A percentile compares a stretch with the other conserved stretches of the same genome.
phyloP scores from a whole-genome alignment of 208 protist genomes.

The Leishmania tropica region DNA sequence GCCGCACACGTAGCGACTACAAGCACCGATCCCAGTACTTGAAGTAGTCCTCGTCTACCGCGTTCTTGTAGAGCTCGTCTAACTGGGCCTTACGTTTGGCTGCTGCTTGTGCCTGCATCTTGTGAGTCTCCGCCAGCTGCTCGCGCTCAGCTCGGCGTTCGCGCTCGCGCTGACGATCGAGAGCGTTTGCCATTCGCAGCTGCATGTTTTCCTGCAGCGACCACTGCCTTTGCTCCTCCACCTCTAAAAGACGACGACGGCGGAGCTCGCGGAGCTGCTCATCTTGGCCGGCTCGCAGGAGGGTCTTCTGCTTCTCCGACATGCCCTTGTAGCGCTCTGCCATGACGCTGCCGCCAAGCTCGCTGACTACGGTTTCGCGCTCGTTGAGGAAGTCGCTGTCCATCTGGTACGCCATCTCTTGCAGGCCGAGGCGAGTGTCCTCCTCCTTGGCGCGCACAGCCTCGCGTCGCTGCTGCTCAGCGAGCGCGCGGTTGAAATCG shows the following conservation, averaged over 20 bases:
- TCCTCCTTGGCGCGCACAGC: constrained; percentile 73
- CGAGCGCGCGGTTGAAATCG: constrained; percentile 89
- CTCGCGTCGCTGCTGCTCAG: constrained; percentile 86
- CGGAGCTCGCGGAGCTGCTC: constrained; percentile 81
- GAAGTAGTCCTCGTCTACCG: constrained; percentile 92
- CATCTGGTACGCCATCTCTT: constrained; percentile 92
- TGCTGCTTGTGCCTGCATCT: constrained; percentile 61
- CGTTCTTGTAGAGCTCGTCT: constrained; percentile 86
- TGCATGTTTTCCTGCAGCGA: constrained; percentile 89
- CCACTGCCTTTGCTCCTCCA: constrained; percentile 90
- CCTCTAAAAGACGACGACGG: constrained; percentile 81
- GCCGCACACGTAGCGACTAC: constrained; percentile 28
- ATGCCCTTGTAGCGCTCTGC: constrained; percentile 86
- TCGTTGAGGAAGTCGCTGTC: constrained; percentile 92
- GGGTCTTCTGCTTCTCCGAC: constrained; percentile 48
- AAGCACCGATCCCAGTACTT: constrained; percentile 89
- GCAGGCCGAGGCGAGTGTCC: constrained; percentile 78
- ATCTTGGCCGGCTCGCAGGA: constrained; percentile 69
- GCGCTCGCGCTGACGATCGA: constrained; percentile 85
- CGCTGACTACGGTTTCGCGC: constrained; percentile 71
- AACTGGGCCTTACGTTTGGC: constrained; percentile 54
- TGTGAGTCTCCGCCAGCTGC: constrained; percentile 63
- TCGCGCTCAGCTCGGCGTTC: constrained; percentile 76
- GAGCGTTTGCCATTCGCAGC: constrained; percentile 83
- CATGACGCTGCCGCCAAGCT: constrained; percentile 76